Percentiles rank a stretch among this genome's conserved stretches.
Conservation (phyloP, 2,329 filamentous ascomycete species). For the Fusarium sp. region DNA sequence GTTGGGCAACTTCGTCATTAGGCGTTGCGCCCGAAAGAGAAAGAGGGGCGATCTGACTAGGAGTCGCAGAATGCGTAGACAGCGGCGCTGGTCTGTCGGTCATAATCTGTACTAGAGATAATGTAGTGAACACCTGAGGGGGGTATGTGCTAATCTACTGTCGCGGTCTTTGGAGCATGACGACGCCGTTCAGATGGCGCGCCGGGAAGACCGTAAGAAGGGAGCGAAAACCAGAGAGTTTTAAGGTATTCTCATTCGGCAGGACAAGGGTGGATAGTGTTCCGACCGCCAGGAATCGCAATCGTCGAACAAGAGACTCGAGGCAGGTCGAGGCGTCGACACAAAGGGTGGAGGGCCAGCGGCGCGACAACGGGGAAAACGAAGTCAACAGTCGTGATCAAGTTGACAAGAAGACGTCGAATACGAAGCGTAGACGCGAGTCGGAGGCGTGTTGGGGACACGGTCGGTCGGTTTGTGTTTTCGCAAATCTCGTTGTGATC, state of each 20-base stretch:
- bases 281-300: conserved; percentile 27
- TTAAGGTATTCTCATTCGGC: conserved; percentile 41
- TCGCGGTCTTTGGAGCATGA: conserved; percentile 67
- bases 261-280: not conserved
- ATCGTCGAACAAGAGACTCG: conserved; percentile 27
- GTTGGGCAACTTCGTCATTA: conserved; percentile 55
- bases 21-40: conserved; percentile 45
- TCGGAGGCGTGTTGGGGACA: conserved; percentile 38
- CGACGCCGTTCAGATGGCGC: conserved; percentile 62
- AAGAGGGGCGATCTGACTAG: conserved; percentile 62
- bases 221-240: conserved; percentile 35
- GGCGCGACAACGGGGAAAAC: conserved; percentile 24
- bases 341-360: conserved; percentile 36
- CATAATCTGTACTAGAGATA: conserved; percentile 66
- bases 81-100: conserved; percentile 66
- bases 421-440: conserved; percentile 31
- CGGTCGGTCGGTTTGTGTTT: conserved; percentile 43
- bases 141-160: conserved; percentile 59
- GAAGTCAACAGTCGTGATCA: conserved; percentile 12
- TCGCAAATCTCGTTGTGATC: conserved; percentile 47
- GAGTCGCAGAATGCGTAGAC: conserved; percentile 65
- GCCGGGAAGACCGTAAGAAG: conserved; percentile 41
- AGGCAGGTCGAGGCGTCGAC: conserved; percentile 21
- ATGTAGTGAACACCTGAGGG: conserved; percentile 49
- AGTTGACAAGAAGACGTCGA: conserved; percentile 16